Percentiles rank a stretch among this genome's conserved stretches.
Conservation (phyloP, 2,329 filamentous ascomycete species). For the Elsinoe perseae region DNA sequence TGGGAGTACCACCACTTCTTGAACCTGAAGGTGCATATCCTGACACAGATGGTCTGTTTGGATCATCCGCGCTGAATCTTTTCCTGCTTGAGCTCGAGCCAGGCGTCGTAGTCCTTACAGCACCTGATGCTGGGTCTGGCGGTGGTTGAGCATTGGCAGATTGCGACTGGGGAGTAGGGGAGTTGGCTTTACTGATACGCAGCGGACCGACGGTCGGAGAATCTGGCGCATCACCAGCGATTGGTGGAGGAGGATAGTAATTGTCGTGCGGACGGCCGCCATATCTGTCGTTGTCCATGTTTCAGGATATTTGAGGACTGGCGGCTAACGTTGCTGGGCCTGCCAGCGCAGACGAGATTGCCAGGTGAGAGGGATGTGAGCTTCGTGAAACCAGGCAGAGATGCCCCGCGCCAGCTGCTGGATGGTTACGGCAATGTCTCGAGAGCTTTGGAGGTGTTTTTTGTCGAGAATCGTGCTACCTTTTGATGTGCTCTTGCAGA, state of each 20-base stretch:
- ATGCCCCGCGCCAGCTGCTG: constrained; percentile 8
- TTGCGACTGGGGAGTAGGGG: constrained; percentile 45
- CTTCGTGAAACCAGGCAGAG: not conserved
- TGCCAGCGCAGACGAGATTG: constrained; percentile 3
- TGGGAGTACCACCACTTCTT: constrained; percentile 71
- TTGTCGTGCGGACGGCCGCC: constrained; percentile 14
- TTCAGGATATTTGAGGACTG: constrained; percentile 2
- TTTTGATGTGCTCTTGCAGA: not conserved
- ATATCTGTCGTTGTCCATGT: constrained; percentile 14
- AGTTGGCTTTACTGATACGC: constrained; percentile 71
- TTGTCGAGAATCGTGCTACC: not conserved
- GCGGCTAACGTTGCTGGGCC: not conserved
- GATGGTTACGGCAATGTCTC: not conserved
- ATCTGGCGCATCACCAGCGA: constrained; percentile 39
- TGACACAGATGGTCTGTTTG: constrained; percentile 40
- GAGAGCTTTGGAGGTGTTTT: not conserved
- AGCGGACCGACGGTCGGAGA: constrained; percentile 77
- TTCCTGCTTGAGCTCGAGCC: constrained; percentile 28
- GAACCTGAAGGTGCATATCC: constrained; percentile 53
- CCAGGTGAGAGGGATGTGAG: not conserved
- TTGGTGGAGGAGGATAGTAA: constrained; percentile 24
- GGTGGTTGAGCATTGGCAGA: constrained; percentile 36
- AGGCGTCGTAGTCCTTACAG: constrained; percentile 21
- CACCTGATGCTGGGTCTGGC: constrained; percentile 26
- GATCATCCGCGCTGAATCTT: constrained; percentile 42